Evolutionary conservation across 164 flowering plant genomes (phyloP).

Genomic region (Macadamia integrifolia): DNA sequence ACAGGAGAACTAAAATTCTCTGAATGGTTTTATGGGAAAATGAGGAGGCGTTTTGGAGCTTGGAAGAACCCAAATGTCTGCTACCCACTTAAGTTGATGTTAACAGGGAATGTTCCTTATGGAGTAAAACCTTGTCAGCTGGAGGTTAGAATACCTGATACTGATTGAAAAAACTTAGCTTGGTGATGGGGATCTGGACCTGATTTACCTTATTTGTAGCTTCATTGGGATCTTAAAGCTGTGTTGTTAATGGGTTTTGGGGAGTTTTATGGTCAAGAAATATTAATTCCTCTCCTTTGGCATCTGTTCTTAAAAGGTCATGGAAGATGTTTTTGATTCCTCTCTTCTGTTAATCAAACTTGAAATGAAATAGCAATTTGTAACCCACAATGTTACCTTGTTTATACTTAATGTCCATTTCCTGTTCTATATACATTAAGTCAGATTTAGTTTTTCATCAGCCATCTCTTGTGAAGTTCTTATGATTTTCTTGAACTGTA

Average conservation of each 20-base stretch:
- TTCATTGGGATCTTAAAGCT: constrained; percentile 27
- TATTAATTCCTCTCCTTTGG: constrained; percentile 18
- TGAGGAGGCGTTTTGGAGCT: constrained; percentile 72
- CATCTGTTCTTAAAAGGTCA: constrained; percentile 1
- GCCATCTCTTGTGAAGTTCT: too few species aligned
- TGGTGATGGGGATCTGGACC: constrained; percentile 14
- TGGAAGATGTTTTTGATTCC: too few species aligned
- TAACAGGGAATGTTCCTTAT: constrained; percentile 15
- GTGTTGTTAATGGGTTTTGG: constrained; percentile 21
- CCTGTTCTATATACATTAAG: too few species aligned
- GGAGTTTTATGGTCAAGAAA: constrained; percentile 17
- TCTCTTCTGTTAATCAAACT: too few species aligned
- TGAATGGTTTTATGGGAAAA: constrained; percentile 44
- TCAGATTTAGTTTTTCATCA: too few species aligned
- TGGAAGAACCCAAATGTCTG: constrained; percentile 73
- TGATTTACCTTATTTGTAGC: constrained; percentile 12
- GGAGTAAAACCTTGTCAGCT: constrained; percentile 44
- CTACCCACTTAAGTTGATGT: constrained; percentile 23
- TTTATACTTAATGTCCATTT: too few species aligned
- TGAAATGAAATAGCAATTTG: too few species aligned
- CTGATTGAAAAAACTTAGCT: constrained; percentile 17
- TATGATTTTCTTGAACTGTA: too few species aligned
- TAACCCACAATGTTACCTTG: too few species aligned
- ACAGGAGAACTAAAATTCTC: constrained; percentile 67
- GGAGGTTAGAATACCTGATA: constrained; percentile 17